Conservation (phyloP, 495 filamentous ascomycete species). For the Aspergillus taichungensis region DNA sequence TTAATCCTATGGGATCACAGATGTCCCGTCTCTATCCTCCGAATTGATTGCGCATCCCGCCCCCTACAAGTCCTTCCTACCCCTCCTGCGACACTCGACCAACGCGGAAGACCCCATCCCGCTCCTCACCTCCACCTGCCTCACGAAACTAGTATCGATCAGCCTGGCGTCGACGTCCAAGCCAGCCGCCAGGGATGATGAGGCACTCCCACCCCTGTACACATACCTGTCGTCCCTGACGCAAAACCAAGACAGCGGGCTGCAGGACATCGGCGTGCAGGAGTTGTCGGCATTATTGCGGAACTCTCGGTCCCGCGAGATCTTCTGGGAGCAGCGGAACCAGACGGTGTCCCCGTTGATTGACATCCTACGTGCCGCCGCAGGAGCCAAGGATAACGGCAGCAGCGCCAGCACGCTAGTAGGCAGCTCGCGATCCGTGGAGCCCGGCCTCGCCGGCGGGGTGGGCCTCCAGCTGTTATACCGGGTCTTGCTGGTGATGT, state of each 20-base stretch:
- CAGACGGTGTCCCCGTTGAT: slow-evolving; percentile 77
- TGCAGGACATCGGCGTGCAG: slow-evolving; percentile 93
- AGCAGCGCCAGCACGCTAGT: slow-evolving; percentile 55
- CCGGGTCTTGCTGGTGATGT: slow-evolving; percentile 82
- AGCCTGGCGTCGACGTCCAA: slow-evolving; percentile 52
- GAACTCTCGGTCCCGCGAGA: slow-evolving; percentile 59
- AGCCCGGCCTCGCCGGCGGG: slow-evolving; percentile 63
- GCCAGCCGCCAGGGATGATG: slow-evolving; percentile 47
- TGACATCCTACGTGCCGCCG: slow-evolving; percentile 72
- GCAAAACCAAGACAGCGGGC: slow-evolving; percentile 72
- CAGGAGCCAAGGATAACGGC: slow-evolving; percentile 53
- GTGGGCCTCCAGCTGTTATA: slow-evolving; percentile 92
- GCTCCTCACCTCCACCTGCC: slow-evolving; percentile 79
- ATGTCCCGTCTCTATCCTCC: slow-evolving; percentile 65
- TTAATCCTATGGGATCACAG: slow-evolving; percentile 34
- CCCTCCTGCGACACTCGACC: slow-evolving; percentile 70
- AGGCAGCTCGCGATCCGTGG: slow-evolving; percentile 53
- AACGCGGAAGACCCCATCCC: slow-evolving; percentile 81
- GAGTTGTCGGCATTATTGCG: slow-evolving; percentile 83
- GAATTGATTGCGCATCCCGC: slow-evolving; percentile 65
- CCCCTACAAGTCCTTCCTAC: slow-evolving; percentile 79
- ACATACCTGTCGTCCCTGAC: slow-evolving; percentile 72
- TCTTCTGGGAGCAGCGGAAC: slow-evolving; percentile 82
- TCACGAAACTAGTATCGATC: slow-evolving; percentile 70
- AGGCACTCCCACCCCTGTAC: slow-evolving; percentile 79